Conservation (phyloP, 1,284 basidiomycete species). For the Phlebopus sp. region DNA sequence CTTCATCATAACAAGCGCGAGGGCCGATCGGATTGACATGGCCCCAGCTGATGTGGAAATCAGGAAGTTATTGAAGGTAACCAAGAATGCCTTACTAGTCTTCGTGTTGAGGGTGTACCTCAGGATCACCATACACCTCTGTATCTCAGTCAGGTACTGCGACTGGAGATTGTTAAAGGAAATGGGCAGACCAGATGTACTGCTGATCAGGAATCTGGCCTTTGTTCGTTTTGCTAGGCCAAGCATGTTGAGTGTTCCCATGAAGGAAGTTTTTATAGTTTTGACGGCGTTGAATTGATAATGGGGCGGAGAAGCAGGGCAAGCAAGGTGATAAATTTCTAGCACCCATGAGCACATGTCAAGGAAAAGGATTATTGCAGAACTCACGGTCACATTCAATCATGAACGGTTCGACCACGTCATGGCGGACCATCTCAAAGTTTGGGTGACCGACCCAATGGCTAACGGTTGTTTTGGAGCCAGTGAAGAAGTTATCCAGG, state of each 20-base stretch:
- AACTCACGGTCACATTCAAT: slow-evolving; percentile 91
- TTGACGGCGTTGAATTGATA: slow-evolving; percentile 96
- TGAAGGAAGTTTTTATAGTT: slow-evolving; percentile 97
- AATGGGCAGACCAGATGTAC: slow-evolving; percentile 72
- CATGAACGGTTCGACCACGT: slow-evolving; percentile 95
- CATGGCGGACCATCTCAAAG: slow-evolving; percentile 96
- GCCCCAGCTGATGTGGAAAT: slow-evolving; percentile 69
- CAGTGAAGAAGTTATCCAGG: slow-evolving; percentile 98
- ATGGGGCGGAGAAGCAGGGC: slow-evolving; percentile 93
- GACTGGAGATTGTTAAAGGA: neutral
- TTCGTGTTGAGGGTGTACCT: slow-evolving; percentile 94
- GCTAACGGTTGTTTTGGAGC: slow-evolving; percentile 90
- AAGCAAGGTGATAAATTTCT: slow-evolving; percentile 97
- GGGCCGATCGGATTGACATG: slow-evolving; percentile 98
- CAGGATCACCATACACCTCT: slow-evolving; percentile 97
- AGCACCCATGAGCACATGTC: neutral
- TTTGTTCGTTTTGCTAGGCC: slow-evolving; percentile 97
- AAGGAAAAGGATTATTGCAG: neutral
- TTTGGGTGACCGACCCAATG: slow-evolving; percentile 98
- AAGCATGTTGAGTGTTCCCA: slow-evolving; percentile 97
- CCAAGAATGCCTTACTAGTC: slow-evolving; percentile 68
- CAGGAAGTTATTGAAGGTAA: slow-evolving; percentile 12
- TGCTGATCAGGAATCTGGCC: slow-evolving; percentile 93
- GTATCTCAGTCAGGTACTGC: slow-evolving; percentile 16
- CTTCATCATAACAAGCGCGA: slow-evolving; percentile 98